A percentile compares a stretch with the other conserved stretches of the same genome.
These are phyloP conservation scores for Dictyostelium firmibasis DNA, from an alignment of 78 protist genomes.

Conservation along the genomic window DNA sequence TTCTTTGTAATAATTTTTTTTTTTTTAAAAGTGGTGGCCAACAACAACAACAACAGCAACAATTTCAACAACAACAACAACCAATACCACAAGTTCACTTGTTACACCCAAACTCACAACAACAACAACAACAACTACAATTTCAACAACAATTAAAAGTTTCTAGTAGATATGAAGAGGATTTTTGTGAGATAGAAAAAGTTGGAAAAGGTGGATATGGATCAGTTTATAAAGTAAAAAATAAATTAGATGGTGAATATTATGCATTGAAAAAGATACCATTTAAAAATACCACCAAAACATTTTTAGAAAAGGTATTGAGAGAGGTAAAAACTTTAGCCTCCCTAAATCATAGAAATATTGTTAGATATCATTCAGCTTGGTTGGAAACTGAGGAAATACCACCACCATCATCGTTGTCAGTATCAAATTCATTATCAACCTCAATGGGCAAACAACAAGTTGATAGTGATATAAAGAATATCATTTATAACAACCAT, in stretches of 20 bases:
- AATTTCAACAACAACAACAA: neutral
- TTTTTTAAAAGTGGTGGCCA: neutral
- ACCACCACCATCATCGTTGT: neutral
- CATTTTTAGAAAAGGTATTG: constrained; percentile 56
- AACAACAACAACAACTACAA: neutral
- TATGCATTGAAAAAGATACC: constrained; percentile 76
- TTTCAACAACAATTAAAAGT: neutral
- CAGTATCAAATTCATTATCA: neutral
- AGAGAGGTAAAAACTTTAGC: constrained; percentile 83
- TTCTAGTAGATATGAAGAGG: constrained; percentile 65
- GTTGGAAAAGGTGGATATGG: constrained; percentile 79
- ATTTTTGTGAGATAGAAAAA: constrained; percentile 53
- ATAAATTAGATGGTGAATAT: constrained; percentile 52
- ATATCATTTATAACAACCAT: neutral
- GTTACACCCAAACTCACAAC: neutral
- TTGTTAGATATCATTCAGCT: constrained; percentile 78
- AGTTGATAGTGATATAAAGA: neutral
- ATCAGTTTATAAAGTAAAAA: constrained; percentile 67
- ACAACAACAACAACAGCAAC: neutral
- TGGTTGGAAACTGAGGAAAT: constrained; percentile 72
- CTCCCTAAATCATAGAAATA: constrained; percentile 70
- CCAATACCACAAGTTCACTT: neutral
- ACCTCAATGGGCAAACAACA: neutral
- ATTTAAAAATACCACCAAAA: constrained; percentile 64
- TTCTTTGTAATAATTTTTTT: neutral